phyloP scores from a whole-genome alignment of 768 basidiomycete species.

The Lentinula boryana region DNA sequence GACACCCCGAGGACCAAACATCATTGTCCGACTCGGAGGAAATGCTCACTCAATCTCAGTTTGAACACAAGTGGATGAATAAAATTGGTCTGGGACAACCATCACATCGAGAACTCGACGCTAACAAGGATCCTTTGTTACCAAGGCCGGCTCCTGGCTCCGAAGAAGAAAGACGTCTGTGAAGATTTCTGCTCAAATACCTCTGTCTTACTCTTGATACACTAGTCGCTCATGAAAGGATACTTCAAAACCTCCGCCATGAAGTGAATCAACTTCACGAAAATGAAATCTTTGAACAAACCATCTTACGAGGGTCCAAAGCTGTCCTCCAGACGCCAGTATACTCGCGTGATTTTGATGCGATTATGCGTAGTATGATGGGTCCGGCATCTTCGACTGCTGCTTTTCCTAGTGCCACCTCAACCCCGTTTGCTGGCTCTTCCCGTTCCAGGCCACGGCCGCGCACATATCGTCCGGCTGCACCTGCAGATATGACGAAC shows the following conservation, averaged over 20 bases:
- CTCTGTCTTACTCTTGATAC: neutral
- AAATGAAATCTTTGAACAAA: conserved; percentile 43
- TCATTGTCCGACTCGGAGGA: conserved; percentile 38
- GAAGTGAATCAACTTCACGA: conserved; percentile 38
- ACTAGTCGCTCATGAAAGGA: conserved; percentile 24
- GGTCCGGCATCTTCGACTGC: conserved; percentile 13
- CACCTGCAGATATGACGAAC: neutral
- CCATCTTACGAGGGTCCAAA: conserved; percentile 39
- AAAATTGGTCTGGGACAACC: conserved; percentile 29
- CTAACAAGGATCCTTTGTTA: conserved; percentile 33
- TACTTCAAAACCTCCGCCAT: conserved; percentile 28
- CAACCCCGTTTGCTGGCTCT: neutral
- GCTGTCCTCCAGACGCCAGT: conserved; percentile 37
- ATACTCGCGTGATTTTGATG: conserved; percentile 39
- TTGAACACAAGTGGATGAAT: conserved; percentile 39
- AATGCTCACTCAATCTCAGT: conserved; percentile 26
- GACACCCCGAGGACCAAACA: conserved; percentile 40
- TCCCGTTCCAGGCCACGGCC: neutral
- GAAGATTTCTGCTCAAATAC: neutral
- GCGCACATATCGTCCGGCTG: neutral
- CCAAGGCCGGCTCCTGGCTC: conserved; percentile 19
- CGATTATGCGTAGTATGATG: conserved; percentile 51
- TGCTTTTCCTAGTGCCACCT: conserved; percentile 1
- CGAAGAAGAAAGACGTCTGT: conserved; percentile 30
- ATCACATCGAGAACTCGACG: conserved; percentile 33